phyloP scores from a whole-genome alignment of 1,139 yeast genomes.

The Candida pseudocylindracea region DNA sequence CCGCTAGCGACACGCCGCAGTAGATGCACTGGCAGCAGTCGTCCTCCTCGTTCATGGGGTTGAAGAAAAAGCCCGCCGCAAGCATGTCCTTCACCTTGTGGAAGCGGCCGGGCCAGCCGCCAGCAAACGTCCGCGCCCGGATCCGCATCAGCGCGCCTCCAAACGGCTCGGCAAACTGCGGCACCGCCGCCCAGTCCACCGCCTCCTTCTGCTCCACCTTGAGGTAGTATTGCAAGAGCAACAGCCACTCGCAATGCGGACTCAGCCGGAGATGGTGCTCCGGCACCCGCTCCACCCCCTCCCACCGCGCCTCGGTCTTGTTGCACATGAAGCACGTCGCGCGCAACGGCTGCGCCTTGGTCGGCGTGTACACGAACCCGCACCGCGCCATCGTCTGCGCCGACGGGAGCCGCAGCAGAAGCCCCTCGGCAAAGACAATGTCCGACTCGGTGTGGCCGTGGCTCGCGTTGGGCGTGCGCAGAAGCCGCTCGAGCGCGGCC shows the following conservation, averaged over 20 bases:
- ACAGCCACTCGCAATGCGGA: constrained; percentile 24
- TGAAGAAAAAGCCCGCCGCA: constrained; percentile 29
- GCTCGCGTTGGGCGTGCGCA: too few relatives aligned
- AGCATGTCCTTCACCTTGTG: constrained; percentile 13
- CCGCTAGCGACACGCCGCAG: constrained; percentile 45
- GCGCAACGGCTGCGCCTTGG: constrained; percentile 18
- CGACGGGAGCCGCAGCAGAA: too few relatives aligned
- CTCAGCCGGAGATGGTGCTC: constrained; percentile 12
- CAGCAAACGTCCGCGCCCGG: constrained; percentile 27
- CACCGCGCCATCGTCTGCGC: constrained; percentile 21
- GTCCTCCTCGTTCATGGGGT: constrained; percentile 20
- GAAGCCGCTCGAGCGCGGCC: too few relatives aligned
- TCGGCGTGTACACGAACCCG: constrained; percentile 56
- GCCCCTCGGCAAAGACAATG: too few relatives aligned
- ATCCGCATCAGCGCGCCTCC: constrained; percentile 9
- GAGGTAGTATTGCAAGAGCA: constrained; percentile 7
- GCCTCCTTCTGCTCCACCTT: constrained; percentile 1
- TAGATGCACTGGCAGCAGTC: constrained; percentile 55
- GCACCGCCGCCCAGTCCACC: not conserved
- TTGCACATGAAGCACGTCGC: constrained; percentile 43
- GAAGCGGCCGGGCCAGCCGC: constrained; percentile 7
- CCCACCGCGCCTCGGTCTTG: constrained; percentile 16
- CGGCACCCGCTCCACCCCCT: constrained; percentile 9
- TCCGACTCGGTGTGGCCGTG: too few relatives aligned
- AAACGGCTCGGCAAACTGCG: too few relatives aligned